These are phyloP conservation scores for Wakefieldia striispora DNA, from an alignment of 768 basidiomycete species.

Conservation along the genomic window DNA sequence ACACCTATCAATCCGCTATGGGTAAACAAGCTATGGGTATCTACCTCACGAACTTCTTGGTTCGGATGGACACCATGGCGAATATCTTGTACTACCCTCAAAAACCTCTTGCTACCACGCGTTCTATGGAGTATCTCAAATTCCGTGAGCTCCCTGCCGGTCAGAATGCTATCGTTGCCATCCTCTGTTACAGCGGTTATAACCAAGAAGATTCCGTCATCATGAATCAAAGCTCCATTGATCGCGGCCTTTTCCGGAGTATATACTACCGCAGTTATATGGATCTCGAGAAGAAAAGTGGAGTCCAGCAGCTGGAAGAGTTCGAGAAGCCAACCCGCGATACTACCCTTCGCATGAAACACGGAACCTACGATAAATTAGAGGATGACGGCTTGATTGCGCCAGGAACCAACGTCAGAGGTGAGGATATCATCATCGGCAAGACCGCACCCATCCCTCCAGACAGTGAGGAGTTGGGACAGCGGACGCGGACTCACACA, in stretches of 20 bases:
- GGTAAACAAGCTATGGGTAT: constrained; percentile 99
- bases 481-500: constrained; percentile 89
- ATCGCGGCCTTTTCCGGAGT: constrained; percentile 96
- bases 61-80: constrained; percentile 99
- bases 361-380: constrained; percentile 97
- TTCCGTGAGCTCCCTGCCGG: constrained; percentile 98
- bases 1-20: constrained; percentile 99
- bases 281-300: constrained; percentile 97
- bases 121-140: constrained; percentile 98
- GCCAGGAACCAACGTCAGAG: constrained; percentile 90
- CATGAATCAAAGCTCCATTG: constrained; percentile 99
- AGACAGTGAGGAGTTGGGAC: constrained; percentile 96
- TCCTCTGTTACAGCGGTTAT: constrained; percentile 98
- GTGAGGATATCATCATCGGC: constrained; percentile 99
- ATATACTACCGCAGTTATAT: constrained; percentile 98
- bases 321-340: constrained; percentile 96
- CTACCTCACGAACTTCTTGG: constrained; percentile 95
- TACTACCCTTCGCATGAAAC: constrained; percentile 93
- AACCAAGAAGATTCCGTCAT: constrained; percentile 99
- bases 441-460: constrained; percentile 97
- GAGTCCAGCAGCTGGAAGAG: constrained; percentile 87
- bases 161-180: constrained; percentile 99
- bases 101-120: constrained; percentile 97
- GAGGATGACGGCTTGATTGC: constrained; percentile 96
- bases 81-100: constrained; percentile 99